Evolutionary conservation across 2,329 filamentous ascomycete species (phyloP), one percentile per base, ranked within the genome.

Genomic region (Aureobasidium sp.): DNA sequence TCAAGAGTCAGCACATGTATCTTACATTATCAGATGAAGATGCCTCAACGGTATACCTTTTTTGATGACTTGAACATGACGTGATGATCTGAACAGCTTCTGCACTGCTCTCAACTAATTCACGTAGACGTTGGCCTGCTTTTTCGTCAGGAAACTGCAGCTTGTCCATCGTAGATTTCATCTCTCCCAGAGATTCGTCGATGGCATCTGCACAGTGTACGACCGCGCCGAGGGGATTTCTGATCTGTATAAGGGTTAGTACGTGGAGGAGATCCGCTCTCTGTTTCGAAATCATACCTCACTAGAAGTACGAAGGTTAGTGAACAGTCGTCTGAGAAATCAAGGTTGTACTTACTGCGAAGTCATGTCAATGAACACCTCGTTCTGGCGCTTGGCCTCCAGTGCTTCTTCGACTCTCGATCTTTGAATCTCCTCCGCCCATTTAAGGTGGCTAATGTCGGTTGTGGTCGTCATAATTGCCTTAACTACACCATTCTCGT

Each of bases 61-160:
- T 79, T 62, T 79, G 77, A 62, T 80, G 78, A 29, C 76, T 72
- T 6, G 75, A 75, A 64, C 78, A 80, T 41, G 76, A 71, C 39
- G 77, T 72, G 62, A 80, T 78, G 36, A 76, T 78, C 44, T 77
- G 72, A 7, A 73, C 74, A 20, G 73, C 70, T 20, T 73, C 69
- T 10, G 70, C 62, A 46, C 71, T 73, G 36, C 71, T 71, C 15
- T 70, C 67, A 52, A 68, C 70, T 1, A 68, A 64, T 15, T 65
- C 58, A 15, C 69, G 69, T 2, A 74, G 66, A n/a, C 50, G 39
- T 12, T 53, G 46, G 17, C 39, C 51, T 15, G 39, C 62, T 26
- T 65, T 51, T 20, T 68, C 63, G 47, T 68, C 65, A 29, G 42
- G 41, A 17, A 26, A 6, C n/a, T 39, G 37, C 20, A 63, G 15